phyloP scores from a whole-genome alignment of 495 filamentous ascomycete genomes.

The Penicillium paxilli region DNA sequence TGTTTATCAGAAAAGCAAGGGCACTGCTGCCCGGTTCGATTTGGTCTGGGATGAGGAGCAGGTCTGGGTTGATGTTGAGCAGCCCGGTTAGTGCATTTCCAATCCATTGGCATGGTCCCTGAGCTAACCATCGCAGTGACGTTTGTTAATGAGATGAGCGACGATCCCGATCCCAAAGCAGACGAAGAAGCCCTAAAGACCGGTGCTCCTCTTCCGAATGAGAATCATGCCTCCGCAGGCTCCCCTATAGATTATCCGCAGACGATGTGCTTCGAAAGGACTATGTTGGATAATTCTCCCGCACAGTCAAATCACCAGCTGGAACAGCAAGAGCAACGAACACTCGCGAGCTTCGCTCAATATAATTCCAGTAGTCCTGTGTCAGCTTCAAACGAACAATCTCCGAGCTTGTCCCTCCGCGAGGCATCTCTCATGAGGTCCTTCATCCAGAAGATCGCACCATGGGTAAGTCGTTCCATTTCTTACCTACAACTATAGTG shows the following conservation, averaged over 20 bases:
- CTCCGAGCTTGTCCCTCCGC: conserved; percentile 20
- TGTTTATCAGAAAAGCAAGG: conserved; percentile 36
- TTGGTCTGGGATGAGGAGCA: conserved; percentile 36
- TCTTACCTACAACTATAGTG: not conserved
- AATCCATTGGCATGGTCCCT: not conserved
- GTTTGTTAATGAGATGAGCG: conserved; percentile 31
- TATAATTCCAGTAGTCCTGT: not conserved
- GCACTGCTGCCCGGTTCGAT: conserved; percentile 30
- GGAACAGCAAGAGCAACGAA: not conserved
- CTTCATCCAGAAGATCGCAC: conserved; percentile 37
- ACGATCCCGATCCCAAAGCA: conserved; percentile 16
- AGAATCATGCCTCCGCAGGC: too few relatives aligned
- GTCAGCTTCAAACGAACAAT: not conserved
- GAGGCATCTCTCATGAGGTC: conserved; percentile 35
- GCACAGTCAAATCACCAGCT: not conserved
- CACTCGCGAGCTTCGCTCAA: not conserved
- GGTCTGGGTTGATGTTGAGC: conserved; percentile 34
- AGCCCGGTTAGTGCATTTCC: conserved; percentile 22
- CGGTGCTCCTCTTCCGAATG: not conserved
- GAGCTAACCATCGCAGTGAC: conserved; percentile 21
- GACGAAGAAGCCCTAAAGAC: not conserved
- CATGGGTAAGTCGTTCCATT: conserved; percentile 27
- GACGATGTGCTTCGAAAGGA: not conserved
- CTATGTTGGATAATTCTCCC: not conserved
- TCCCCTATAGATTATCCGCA: not conserved